Conservation (phyloP, 2,329 filamentous ascomycete genomes). For the Ophiostoma tasmaniense region DNA sequence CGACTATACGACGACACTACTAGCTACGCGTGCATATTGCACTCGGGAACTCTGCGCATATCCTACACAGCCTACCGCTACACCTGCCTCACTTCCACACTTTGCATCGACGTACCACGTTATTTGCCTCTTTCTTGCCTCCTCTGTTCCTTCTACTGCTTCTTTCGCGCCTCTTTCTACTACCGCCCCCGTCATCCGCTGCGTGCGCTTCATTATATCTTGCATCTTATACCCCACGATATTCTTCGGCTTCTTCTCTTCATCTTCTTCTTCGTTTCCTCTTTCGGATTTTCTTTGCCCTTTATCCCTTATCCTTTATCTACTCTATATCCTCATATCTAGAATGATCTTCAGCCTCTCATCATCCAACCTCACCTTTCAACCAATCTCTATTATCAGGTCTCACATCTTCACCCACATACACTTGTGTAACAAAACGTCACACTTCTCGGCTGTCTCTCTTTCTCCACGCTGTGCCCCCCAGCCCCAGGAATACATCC, state of each 20-base stretch:
- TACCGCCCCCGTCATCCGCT: neutral
- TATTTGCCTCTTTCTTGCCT: neutral
- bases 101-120: neutral
- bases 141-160: neutral
- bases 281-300: neutral
- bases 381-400: neutral
- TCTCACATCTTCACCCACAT: neutral
- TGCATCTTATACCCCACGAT: slow-evolving; percentile 8
- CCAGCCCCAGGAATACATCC: neutral
- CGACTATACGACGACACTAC: neutral
- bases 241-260: neutral
- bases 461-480: neutral
- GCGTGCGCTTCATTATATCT: neutral
- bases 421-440: neutral
- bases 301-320: neutral
- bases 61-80: neutral
- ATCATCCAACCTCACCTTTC: neutral
- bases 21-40: neutral
- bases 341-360: neutral
- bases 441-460: slow-evolving; percentile 3
- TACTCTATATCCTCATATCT: neutral
- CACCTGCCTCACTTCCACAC: neutral
- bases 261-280: slow-evolving; percentile 5
- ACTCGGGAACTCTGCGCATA: neutral
- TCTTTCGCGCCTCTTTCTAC: neutral